A percentile compares a stretch with the other conserved stretches of the same genome.
These are phyloP conservation scores for Phytopythium ostracodes DNA, from an alignment of 352 stramenopile species.

Conservation along the genomic window DNA sequence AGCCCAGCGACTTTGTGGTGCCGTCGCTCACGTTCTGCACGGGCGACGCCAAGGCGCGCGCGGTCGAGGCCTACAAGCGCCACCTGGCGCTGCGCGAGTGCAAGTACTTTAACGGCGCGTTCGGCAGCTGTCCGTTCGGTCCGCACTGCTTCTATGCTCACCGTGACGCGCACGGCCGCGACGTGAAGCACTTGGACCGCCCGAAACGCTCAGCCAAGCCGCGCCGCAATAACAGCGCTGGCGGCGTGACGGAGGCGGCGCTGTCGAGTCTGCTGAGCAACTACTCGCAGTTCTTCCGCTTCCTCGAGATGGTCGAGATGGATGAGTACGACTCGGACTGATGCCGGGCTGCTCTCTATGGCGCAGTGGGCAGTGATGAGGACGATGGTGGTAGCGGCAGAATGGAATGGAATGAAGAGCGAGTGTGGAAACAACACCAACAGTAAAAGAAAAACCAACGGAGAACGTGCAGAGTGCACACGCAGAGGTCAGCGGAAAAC, in stretches of 20 bases:
- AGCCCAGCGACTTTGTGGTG: conserved; percentile 76
- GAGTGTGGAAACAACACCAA: background rate
- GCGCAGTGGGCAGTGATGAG: background rate
- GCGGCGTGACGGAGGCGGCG: conserved; percentile 17
- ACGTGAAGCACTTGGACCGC: conserved; percentile 68
- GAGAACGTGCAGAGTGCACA: background rate
- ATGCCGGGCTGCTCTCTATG: background rate
- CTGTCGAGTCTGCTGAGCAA: conserved; percentile 47
- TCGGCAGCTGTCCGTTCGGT: conserved; percentile 71
- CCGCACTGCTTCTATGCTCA: conserved; percentile 78
- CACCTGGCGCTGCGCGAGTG: conserved; percentile 71
- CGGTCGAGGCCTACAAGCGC: conserved; percentile 68
- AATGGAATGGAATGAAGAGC: background rate
- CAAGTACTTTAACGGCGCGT: conserved; percentile 73
- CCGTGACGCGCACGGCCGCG: conserved; percentile 41
- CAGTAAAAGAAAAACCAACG: background rate
- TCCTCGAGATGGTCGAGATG: conserved; percentile 61
- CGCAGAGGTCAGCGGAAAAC: background rate
- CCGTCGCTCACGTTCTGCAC: conserved; percentile 73
- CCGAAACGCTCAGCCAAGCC: conserved; percentile 32
- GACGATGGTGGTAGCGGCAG: background rate
- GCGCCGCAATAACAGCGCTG: conserved; percentile 13
- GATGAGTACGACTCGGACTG: conserved; percentile 27
- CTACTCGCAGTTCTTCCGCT: conserved; percentile 63
- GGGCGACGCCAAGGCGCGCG: conserved; percentile 46